Conservation (phyloP, 169 alveolate genomes). For the Babesia ovis region DNA sequence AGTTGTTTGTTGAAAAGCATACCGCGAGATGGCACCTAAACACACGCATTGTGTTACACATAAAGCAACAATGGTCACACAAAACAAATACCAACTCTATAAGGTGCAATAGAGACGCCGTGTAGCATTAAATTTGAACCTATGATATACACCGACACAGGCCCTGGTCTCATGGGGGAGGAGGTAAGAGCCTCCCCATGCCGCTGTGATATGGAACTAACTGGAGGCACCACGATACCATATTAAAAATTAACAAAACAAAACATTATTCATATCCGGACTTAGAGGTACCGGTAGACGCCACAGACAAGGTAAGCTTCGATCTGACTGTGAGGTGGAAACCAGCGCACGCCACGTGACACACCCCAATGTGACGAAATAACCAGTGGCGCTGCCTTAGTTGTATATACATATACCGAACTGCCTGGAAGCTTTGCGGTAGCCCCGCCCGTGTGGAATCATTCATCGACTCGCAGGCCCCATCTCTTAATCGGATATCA, state of each 20-base stretch:
- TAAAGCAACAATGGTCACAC: no score
- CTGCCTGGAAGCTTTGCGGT: not conserved
- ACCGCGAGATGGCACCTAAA: no score
- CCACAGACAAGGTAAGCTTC: constrained; percentile 8
- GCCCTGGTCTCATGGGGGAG: constrained; percentile 22
- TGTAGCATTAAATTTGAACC: no score
- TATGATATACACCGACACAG: no score
- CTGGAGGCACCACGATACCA: not conserved
- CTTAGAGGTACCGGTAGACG: not conserved
- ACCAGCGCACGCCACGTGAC: not conserved
- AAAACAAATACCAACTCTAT: no score
- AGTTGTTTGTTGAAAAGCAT: no score
- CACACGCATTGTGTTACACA: no score
- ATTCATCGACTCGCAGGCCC: constrained; percentile 3
- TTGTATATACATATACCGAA: not conserved
- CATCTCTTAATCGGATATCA: constrained; percentile 24
- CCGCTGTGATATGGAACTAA: not conserved
- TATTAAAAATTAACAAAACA: no score
- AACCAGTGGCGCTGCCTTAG: not conserved
- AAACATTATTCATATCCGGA: not conserved
- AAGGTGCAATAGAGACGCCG: no score
- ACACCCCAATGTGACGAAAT: not conserved
- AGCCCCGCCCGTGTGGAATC: not conserved
- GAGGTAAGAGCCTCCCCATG: constrained; percentile 18
- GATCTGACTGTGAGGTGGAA: not conserved